phyloP scores from a whole-genome alignment of 345 rosid species.

The Lepidium sativum region DNA sequence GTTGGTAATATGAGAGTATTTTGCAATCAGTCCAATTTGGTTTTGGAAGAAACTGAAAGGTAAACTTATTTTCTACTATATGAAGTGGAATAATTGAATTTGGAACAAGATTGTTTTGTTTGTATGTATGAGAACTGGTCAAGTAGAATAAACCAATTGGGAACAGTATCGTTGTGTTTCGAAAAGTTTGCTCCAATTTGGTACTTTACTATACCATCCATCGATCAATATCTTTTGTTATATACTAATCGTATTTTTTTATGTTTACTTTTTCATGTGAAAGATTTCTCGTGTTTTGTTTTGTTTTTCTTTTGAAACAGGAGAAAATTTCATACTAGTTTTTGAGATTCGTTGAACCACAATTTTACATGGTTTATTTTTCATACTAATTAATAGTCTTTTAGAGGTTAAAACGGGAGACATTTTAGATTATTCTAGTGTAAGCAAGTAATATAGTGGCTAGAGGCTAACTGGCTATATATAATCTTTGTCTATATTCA shows the following conservation, averaged over 20 bases:
- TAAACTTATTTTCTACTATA: background rate
- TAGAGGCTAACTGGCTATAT: slow-evolving; percentile 2
- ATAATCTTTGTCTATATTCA: slow-evolving; percentile 17
- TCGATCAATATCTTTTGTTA: background rate
- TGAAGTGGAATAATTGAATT: background rate
- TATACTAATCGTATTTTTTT: too few species aligned
- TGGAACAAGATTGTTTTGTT: background rate
- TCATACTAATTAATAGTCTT: background rate
- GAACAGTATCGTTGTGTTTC: background rate
- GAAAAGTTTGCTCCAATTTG: background rate
- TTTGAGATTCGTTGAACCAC: too few species aligned
- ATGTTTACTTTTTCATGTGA: too few species aligned
- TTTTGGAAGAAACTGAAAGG: background rate
- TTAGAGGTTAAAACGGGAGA: background rate
- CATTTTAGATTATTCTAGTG: slow-evolving; percentile 8
- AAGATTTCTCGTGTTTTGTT: too few species aligned
- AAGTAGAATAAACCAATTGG: background rate
- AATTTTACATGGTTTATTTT: background rate
- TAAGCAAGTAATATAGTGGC: slow-evolving; percentile 2
- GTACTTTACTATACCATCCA: background rate
- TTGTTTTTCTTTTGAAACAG: too few species aligned
- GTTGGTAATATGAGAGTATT: too few species aligned
- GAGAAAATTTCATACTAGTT: too few species aligned
- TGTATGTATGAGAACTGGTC: background rate
- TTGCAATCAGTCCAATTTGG: background rate